A percentile compares a stretch with the other conserved stretches of the same genome.
Conservation (phyloP, 805 yeast genomes). For the Ogataea zsoltii region DNA sequence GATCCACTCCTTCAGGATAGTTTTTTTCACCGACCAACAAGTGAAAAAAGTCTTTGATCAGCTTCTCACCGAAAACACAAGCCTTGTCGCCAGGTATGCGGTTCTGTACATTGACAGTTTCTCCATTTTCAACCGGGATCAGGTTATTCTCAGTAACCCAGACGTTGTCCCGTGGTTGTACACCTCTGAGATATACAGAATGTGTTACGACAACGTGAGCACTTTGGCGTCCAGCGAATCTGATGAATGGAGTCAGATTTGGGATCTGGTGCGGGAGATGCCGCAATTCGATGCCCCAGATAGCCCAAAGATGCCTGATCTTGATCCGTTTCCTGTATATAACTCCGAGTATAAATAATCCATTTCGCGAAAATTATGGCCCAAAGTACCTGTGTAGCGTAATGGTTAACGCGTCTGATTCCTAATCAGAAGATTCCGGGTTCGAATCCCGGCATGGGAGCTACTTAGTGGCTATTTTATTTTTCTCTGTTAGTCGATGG, state of each 20-base stretch:
- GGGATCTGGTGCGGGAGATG: neutral
- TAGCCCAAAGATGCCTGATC: constrained; percentile 3
- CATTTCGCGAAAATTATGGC: constrained; percentile 8
- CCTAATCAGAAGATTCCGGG: constrained; percentile 61
- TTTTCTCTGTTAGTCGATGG: too few relatives aligned
- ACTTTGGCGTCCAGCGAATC: neutral
- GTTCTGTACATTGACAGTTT: constrained; percentile 19
- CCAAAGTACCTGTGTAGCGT: constrained; percentile 48
- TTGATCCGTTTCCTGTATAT: constrained; percentile 4
- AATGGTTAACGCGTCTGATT: constrained; percentile 62
- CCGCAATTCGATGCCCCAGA: neutral
- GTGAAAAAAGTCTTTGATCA: constrained; percentile 10
- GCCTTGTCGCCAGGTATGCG: constrained; percentile 14
- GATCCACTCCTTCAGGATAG: constrained; percentile 11
- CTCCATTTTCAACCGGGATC: constrained; percentile 23
- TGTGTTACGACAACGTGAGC: neutral
- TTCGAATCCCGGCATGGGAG: constrained; percentile 49
- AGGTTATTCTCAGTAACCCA: constrained; percentile 15
- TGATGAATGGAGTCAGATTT: constrained; percentile 3
- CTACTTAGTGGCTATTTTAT: constrained; percentile 12
- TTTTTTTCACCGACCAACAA: constrained; percentile 17
- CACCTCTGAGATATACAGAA: neutral
- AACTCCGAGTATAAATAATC: neutral
- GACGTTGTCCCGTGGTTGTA: constrained; percentile 20
- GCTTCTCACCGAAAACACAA: neutral